Percentiles rank a stretch among this genome's conserved stretches.
These are phyloP conservation scores for Dactylonectria macrodidyma DNA, from an alignment of 2,329 filamentous ascomycete species.

Conservation along the genomic window DNA sequence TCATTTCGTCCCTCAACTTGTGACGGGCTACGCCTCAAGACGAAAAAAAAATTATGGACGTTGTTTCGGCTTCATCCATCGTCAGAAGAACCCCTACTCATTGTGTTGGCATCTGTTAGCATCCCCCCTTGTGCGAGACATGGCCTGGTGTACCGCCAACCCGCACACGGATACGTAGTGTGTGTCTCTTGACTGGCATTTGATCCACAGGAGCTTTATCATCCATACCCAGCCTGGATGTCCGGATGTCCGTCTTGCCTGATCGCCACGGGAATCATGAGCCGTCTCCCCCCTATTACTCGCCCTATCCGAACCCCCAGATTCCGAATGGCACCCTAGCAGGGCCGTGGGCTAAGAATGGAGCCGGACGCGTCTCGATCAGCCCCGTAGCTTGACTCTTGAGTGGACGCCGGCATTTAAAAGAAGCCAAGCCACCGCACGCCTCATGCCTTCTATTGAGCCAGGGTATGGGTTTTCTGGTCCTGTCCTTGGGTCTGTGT, in stretches of 20 bases:
- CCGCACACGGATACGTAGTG: background rate
- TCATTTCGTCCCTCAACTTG: background rate
- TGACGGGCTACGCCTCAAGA: background rate
- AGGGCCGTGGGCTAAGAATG: background rate
- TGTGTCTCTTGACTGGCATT: background rate
- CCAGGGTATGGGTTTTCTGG: slow-evolving; percentile 17
- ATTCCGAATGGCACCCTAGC: background rate
- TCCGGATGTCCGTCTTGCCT: background rate
- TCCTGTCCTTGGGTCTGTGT: background rate
- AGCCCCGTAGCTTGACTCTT: background rate
- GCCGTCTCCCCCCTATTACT: background rate
- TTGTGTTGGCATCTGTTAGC: background rate
- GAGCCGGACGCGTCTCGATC: background rate
- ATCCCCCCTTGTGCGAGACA: background rate
- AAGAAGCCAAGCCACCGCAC: slow-evolving; percentile 8
- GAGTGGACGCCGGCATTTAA: slow-evolving; percentile 23
- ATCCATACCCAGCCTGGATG: background rate
- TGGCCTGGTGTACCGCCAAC: background rate
- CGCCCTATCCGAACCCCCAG: background rate
- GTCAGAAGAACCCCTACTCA: background rate
- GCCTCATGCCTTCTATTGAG: slow-evolving; percentile 10
- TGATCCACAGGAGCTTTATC: background rate
- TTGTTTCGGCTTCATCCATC: background rate
- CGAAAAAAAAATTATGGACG: background rate
- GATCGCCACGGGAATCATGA: background rate